Conservation (phyloP, 2,329 filamentous ascomycete species). For the Aspergillus clavatus region DNA sequence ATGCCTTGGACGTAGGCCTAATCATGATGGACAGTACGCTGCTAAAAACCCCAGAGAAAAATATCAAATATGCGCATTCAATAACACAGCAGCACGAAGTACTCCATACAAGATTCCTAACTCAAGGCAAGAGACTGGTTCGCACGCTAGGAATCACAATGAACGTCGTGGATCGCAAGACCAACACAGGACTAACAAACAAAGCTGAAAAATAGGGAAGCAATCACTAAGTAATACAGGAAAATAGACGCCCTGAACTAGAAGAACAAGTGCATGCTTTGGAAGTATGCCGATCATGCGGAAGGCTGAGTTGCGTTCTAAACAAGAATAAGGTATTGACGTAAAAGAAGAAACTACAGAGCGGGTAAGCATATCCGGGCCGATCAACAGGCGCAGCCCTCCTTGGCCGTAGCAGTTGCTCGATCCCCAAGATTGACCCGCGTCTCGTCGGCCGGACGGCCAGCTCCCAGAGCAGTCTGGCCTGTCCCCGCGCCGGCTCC, state of each 20-base stretch:
- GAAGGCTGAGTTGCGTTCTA: background rate
- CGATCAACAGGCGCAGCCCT: conserved; percentile 79
- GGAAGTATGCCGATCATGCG: background rate
- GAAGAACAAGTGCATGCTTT: background rate
- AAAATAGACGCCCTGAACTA: background rate
- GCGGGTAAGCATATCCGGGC: background rate
- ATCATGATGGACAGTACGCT: background rate
- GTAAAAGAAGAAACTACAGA: conserved; percentile 3
- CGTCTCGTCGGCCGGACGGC: conserved; percentile 46
- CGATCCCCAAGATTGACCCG: conserved; percentile 78
- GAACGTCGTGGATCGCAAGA: background rate
- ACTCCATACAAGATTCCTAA: background rate
- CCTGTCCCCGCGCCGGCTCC: conserved; percentile 62
- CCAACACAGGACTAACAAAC: background rate
- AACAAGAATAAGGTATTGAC: background rate
- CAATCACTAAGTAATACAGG: background rate
- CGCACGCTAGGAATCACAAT: background rate
- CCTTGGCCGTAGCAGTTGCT: conserved; percentile 71
- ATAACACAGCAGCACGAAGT: no score
- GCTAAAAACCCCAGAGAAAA: background rate
- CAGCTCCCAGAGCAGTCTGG: conserved; percentile 53
- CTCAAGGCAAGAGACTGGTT: background rate
- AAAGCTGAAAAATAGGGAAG: background rate
- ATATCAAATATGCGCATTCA: background rate
- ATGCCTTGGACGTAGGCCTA: background rate